Evolutionary conservation across 371 early-diverging fungal genomes (phyloP), one percentile per base, ranked within the genome.

Genomic region (Syncephalastrum racemosum): DNA sequence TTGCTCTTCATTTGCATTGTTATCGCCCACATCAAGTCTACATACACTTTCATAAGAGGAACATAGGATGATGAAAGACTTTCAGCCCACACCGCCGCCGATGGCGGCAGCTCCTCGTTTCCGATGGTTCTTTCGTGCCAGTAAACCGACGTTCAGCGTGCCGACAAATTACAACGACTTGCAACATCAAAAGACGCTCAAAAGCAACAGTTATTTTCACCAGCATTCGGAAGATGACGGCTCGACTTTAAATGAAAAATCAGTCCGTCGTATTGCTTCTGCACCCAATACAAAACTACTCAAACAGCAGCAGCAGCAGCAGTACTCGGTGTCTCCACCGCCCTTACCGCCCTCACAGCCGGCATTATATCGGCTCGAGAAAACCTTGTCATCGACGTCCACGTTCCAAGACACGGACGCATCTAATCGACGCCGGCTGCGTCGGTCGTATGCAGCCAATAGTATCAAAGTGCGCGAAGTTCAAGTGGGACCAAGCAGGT

Each of bases 371-470:
- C 50, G 7, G 31, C 18, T 47, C 20, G 36, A 31, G 36, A 31
- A 31, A 18, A 24, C 39, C 27, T 53, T 57, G 27, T 52, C 53
- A 48, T 53, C 53, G 31, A 49, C 58, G 42, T 18, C 52, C 16
- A 53, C 63, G 19, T 19, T 31, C 10, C 36, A 31, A 2, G 36
- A 31, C 36, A 12, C 36, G 36, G 36, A 31, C 10, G 36, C 23
- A 59, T 18, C 39, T 10, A 25, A 7, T 19, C 39, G 13, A 52
- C 46, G 15, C 22, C 48, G 27, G 39, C 40, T 53, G 46, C 64
- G 75, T n/a, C 76, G 92, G 48, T 85, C 87, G 13, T 90, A 92
- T 63, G 90, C 91, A 20, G 81, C 89, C 58, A 89, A 88, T 67
- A 90, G 91, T 57, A 84, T 93, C 66, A 89, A 87, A 64, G 75